These are phyloP conservation scores for Lecanosticta acicola DNA, from an alignment of 2,329 filamentous ascomycete species.

Conservation along the genomic window DNA sequence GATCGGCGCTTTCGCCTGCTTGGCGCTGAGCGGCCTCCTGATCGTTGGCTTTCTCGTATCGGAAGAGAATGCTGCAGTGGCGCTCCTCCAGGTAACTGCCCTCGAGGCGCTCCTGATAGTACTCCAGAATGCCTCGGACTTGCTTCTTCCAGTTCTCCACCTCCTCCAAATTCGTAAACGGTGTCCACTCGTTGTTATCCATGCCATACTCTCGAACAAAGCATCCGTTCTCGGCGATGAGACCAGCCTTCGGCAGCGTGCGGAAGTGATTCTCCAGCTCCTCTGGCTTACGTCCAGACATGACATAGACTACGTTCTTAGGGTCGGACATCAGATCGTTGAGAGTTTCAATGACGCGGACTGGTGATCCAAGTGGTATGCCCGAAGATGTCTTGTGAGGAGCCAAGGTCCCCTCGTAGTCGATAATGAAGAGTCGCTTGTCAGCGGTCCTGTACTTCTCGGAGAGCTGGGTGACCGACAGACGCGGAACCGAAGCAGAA, in stretches of 20 bases:
- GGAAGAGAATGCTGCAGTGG: constrained; percentile 87
- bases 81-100: constrained; percentile 83
- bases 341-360: constrained; percentile 75
- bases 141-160: constrained; percentile 76
- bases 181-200: constrained; percentile 61
- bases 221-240: constrained; percentile 93
- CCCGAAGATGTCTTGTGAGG: constrained; percentile 79
- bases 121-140: constrained; percentile 75
- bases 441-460: constrained; percentile 61
- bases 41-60: constrained; percentile 79
- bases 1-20: constrained; percentile 83
- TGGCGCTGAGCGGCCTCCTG: constrained; percentile 68
- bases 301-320: constrained; percentile 83
- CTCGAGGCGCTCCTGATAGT: constrained; percentile 84
- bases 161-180: constrained; percentile 66
- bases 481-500: constrained; percentile 76
- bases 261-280: constrained; percentile 84
- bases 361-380: constrained; percentile 79
- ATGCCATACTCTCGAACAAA: constrained; percentile 68
- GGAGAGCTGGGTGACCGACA: constrained; percentile 62
- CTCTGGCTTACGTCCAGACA: constrained; percentile 82
- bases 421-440: constrained; percentile 77
- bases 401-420: constrained; percentile 89
- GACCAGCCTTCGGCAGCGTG: constrained; percentile 72
- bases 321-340: constrained; percentile 75